Base-by-base conservation (phyloP, 352 stramenopile genomes). In the Globisporangium yorkense region DNA sequence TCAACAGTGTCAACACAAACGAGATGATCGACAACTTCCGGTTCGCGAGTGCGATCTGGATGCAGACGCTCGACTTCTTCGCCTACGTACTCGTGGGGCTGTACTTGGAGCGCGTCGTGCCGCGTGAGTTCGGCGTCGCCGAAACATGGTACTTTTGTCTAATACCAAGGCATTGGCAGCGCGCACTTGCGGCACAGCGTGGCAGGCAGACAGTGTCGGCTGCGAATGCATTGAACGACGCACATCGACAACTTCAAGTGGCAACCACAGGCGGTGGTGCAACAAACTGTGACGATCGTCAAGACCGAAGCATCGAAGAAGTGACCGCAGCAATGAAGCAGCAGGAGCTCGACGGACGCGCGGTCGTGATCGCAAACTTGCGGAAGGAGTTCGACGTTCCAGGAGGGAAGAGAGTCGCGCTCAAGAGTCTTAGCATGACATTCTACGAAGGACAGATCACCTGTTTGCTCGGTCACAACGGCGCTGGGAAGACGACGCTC, bases 371-470 rank as follows among this genome's bases (percentile, higher is more conserved):
- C 24, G 20, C 41, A 0, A 57, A 67, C 8, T 72, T 97, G 20
- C 70, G 74, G 37, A 96, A 96, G 56, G 68, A 72, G 20, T 98
- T 97, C 70, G 63, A 47, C 37, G 79, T 81, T 43, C 84, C 66
- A 0, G 77, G 74, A 15, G 62, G 66, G 3, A 70, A 55, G 9
- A 97, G 97, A 57, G 65, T 89, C n/a, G 95, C 94, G 1, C 90
- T 98, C 0, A 69, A 97, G 27, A 72, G 75, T 8, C 56, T 98
- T 3, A 62, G 71, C 63, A 54, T 98, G 16, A 77, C 75, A 21
- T 77, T 99, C 57, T 98, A 98, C 53, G 77, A 97, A 67, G 90
- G 89, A 1, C 91, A 99, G 63, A 96, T 98, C 62, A 97, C 91
- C 13, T 96, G 85, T 66, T 68, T 99, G 0, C 70, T 99, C 2